Base-by-base conservation (phyloP, 352 stramenopile genomes). In the Pythium pyrilobum region DNA sequence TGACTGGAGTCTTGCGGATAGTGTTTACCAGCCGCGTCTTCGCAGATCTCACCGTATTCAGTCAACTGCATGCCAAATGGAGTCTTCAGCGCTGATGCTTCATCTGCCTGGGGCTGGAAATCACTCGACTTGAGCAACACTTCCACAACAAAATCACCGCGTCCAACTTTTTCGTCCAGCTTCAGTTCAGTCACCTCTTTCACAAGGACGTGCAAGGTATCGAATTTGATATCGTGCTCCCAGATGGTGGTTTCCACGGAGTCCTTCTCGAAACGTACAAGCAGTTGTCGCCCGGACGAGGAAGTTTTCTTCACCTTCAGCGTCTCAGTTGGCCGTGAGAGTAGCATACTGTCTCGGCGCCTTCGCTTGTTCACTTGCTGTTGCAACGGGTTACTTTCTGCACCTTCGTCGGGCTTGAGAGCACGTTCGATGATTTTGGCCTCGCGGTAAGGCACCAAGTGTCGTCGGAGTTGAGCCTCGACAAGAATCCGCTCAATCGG, bases 71-170 rank as follows among this genome's bases (percentile, higher is more conserved):
- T 23, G 2, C 69, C 71, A 34, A 85, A 82, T 2, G 70, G 68
- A 1, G 71, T 82, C 29, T 24, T 63, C 3, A 59, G 29, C 2
- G 51, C 52, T 11, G 64, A 46, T 25, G 69, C 64, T 4, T 24
- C 43, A 5, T 55, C 28, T 8, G 55, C 33, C 15, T 74, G 59
- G 0, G 45, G n/a, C 20, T 66, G 42, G 33, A 78, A 81, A 38
- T 88, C 77, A 27, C 69, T 67, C 11, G 77, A 88, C 18, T 78
- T 25, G 1, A 88, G 59, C 25, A 72, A 25, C 11, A 88, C 47
- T 44, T 86, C 62, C 2, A 75, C 72, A 3, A 48, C 34, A 10
- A 88, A 57, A 9, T 69, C 54, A 3, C 43, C 57, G 11, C 11
- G 47, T 5, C 51, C 67, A 27, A 58, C 64, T 4, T 65, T 65